A percentile compares a stretch with the other conserved stretches of the same genome.
Evolutionary conservation across 2,329 filamentous ascomycete genomes (phyloP).

Genomic region (Epichloe baconii): DNA sequence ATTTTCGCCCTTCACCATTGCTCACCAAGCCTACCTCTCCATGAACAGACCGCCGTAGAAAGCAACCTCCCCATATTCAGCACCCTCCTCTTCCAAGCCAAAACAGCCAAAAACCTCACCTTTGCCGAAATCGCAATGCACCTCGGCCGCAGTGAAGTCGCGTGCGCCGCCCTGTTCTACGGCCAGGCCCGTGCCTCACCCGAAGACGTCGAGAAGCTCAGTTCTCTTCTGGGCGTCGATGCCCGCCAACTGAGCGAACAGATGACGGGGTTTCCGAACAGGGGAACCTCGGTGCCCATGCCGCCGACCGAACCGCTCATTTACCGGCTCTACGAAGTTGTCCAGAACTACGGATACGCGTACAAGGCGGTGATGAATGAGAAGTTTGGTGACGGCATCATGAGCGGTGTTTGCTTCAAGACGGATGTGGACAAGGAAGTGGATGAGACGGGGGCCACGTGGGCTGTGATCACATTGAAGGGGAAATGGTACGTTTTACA

Average conservation of each 20-base stretch:
- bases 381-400: constrained; percentile 89
- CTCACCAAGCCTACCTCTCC: neutral
- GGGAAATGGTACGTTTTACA: constrained; percentile 62
- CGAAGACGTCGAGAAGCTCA: constrained; percentile 55
- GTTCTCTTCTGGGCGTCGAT: constrained; percentile 49
- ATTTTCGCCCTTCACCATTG: neutral
- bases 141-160: constrained; percentile 69
- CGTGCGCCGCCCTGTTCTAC: constrained; percentile 81
- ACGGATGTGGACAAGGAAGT: constrained; percentile 91
- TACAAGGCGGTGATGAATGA: constrained; percentile 94
- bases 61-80: constrained; percentile 59
- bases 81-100: constrained; percentile 56
- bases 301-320: constrained; percentile 38
- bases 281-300: constrained; percentile 47
- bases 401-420: constrained; percentile 87
- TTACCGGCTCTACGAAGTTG: constrained; percentile 84
- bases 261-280: constrained; percentile 64
- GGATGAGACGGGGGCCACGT: constrained; percentile 66
- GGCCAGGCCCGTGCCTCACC: constrained; percentile 64
- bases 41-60: constrained; percentile 45
- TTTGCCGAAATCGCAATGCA: constrained; percentile 67
- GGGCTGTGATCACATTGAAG: constrained; percentile 73
- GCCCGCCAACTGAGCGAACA: constrained; percentile 43
- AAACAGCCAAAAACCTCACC: constrained; percentile 59
- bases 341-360: constrained; percentile 93